Conservation (phyloP, 371 early-diverging fungal species). For the Zancudomyces culisetae region DNA sequence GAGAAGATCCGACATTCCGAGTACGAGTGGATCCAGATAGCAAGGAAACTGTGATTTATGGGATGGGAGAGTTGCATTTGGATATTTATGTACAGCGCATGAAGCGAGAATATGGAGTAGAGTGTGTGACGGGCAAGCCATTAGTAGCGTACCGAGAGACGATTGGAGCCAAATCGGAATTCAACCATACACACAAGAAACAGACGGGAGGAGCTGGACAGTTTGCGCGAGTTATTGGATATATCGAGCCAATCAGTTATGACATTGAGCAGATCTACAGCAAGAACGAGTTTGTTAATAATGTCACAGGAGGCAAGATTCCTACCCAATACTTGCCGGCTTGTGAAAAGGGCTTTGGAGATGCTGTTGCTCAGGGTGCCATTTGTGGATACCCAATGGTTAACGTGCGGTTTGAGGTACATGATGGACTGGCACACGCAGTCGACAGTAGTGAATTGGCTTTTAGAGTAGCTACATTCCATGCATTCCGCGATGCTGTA, state of each 20-base stretch:
- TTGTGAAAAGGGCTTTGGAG: conserved; percentile 87
- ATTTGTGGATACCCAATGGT: conserved; percentile 84
- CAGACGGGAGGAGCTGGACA: conserved; percentile 95
- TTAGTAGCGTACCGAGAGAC: conserved; percentile 95
- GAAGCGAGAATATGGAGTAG: conserved; percentile 88
- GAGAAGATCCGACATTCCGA: conserved; percentile 96
- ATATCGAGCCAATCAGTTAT: conserved; percentile 62
- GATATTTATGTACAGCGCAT: conserved; percentile 93
- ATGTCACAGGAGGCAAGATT: conserved; percentile 86
- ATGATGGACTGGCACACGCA: conserved; percentile 85
- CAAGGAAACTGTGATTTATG: conserved; percentile 81
- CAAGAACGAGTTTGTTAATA: conserved; percentile 39
- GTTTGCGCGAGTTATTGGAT: conserved; percentile 80
- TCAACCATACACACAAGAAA: conserved; percentile 97
- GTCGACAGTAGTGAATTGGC: conserved; percentile 95
- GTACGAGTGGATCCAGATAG: conserved; percentile 83
- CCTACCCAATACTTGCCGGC: conserved; percentile 89
- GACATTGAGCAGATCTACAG: conserved; percentile 29
- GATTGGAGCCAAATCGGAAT: conserved; percentile 48
- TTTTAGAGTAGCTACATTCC: conserved; percentile 74
- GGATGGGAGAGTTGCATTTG: conserved; percentile 85
- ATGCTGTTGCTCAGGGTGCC: conserved; percentile 78
- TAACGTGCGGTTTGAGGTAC: conserved; percentile 70
- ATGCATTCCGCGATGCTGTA: conserved; percentile 81
- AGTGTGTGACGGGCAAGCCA: conserved; percentile 87